phyloP scores from a whole-genome alignment of 768 basidiomycete species.

The Phylloporus sp. region DNA sequence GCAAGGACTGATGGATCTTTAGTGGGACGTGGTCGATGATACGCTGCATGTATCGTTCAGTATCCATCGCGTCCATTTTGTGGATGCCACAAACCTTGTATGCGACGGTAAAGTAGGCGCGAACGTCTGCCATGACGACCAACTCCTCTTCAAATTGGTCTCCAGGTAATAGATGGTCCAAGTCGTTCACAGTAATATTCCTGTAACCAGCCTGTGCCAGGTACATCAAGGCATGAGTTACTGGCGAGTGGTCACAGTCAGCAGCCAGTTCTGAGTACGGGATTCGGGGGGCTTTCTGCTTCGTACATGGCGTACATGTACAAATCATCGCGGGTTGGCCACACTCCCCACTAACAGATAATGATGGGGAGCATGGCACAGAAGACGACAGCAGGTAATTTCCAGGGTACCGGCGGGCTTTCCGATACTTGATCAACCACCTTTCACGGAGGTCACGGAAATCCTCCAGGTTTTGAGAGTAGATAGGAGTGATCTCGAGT shows the following conservation, averaged over 20 bases:
- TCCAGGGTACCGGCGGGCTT: constrained; percentile 1
- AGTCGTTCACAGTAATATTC: constrained; percentile 18
- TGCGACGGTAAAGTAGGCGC: constrained; percentile 53
- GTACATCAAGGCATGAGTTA: constrained; percentile 17
- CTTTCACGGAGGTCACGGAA: constrained; percentile 12
- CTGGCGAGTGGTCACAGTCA: neutral
- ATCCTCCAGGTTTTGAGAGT: constrained; percentile 34
- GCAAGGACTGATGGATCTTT: constrained; percentile 42
- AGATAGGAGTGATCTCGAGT: constrained; percentile 37
- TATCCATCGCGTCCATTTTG: neutral
- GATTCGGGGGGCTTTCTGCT: too few species aligned
- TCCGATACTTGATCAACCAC: constrained; percentile 26
- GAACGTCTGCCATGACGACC: constrained; percentile 49
- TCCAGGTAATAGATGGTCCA: constrained; percentile 22
- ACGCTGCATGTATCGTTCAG: constrained; percentile 33
- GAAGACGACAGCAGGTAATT: constrained; percentile 6
- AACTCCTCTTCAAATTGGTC: constrained; percentile 39
- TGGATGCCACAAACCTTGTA: constrained; percentile 38
- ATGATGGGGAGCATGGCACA: too few species aligned
- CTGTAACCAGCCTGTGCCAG: constrained; percentile 31
- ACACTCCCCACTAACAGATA: too few species aligned
- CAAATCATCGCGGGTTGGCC: too few species aligned
- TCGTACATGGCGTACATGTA: too few species aligned
- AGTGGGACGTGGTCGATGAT: constrained; percentile 51
- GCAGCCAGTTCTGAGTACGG: too few species aligned